phyloP scores from a whole-genome alignment of 1,139 yeast species.

The Taiozyma sp. region DNA sequence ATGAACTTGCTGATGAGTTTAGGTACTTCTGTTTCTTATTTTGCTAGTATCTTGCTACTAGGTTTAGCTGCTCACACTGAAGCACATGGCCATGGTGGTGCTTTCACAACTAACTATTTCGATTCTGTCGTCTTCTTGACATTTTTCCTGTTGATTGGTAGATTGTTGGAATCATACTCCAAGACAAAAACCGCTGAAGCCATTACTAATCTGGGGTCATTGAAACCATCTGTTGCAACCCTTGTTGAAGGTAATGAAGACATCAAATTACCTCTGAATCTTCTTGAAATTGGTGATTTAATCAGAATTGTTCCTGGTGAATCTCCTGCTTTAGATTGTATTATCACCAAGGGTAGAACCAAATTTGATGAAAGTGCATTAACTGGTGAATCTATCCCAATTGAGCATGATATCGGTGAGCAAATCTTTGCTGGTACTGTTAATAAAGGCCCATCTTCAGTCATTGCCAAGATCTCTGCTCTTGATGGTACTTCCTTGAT shows the following conservation, averaged over 20 bases:
- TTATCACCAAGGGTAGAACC: slow-evolving; percentile 50
- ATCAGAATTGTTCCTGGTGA: slow-evolving; percentile 61
- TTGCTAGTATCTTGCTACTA: slow-evolving; percentile 59
- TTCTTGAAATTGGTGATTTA: slow-evolving; percentile 59
- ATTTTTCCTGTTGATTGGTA: slow-evolving; percentile 65
- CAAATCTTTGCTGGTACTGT: slow-evolving; percentile 72
- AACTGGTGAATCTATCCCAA: slow-evolving; percentile 64
- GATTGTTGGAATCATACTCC: slow-evolving; percentile 61
- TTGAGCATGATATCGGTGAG: slow-evolving; percentile 47
- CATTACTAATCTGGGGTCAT: slow-evolving; percentile 45
- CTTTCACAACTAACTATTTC: slow-evolving; percentile 62
- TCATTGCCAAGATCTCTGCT: slow-evolving; percentile 55
- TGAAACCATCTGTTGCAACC: slow-evolving; percentile 49
- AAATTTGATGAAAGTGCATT: slow-evolving; percentile 74
- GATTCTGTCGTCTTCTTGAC: slow-evolving; percentile 77
- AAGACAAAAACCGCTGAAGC: slow-evolving; percentile 67
- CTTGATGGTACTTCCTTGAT: slow-evolving; percentile 62
- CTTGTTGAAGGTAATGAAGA: slow-evolving; percentile 40
- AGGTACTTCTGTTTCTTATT: slow-evolving; percentile 70
- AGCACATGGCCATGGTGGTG: slow-evolving; percentile 24
- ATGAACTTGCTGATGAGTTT: slow-evolving; percentile 70
- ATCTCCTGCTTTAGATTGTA: slow-evolving; percentile 70
- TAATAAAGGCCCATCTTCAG: slow-evolving; percentile 51
- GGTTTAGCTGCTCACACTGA: slow-evolving; percentile 42
- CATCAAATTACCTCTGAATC: slow-evolving; percentile 40